These are phyloP conservation scores for Triangularia verruculosa DNA, from an alignment of 2,329 filamentous ascomycete species.

Conservation along the genomic window DNA sequence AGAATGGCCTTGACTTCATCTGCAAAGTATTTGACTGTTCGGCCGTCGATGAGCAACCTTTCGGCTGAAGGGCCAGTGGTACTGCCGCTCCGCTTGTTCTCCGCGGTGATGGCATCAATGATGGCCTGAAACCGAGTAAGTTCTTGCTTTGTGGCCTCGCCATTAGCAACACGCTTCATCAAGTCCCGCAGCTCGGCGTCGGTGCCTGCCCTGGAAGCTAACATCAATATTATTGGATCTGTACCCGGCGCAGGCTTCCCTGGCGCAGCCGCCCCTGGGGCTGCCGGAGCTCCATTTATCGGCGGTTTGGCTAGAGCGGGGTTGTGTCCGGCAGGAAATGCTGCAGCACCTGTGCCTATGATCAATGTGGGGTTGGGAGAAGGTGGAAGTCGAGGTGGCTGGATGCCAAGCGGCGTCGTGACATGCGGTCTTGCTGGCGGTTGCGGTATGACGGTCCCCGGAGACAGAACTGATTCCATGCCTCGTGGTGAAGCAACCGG, in stretches of 20 bases:
- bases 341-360: slow-evolving; percentile 13
- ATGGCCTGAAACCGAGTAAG: slow-evolving; percentile 74
- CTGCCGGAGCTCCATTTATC: slow-evolving; percentile 22
- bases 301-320: slow-evolving; percentile 13
- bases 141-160: slow-evolving; percentile 67
- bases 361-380: slow-evolving; percentile 21
- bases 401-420: slow-evolving; percentile 6
- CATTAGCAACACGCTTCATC: slow-evolving; percentile 80
- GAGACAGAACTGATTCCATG: slow-evolving; percentile 31
- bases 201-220: slow-evolving; percentile 71
- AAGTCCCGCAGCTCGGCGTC: slow-evolving; percentile 71
- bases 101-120: slow-evolving; percentile 71
- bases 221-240: slow-evolving; percentile 76
- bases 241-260: slow-evolving; percentile 34
- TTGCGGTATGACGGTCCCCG: slow-evolving; percentile 18
- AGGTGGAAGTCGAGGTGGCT: slow-evolving; percentile 30
- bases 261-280: slow-evolving; percentile 27
- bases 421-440: slow-evolving; percentile 13
- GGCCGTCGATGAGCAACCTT: slow-evolving; percentile 51
- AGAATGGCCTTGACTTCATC: slow-evolving; percentile 56
- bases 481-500: slow-evolving; percentile 31
- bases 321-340: slow-evolving; percentile 21
- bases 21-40: slow-evolving; percentile 58
- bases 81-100: slow-evolving; percentile 50
- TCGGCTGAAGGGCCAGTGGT: slow-evolving; percentile 54